Evolutionary conservation across 768 basidiomycete species (phyloP).

Genomic region (Amyloporia xantha): DNA sequence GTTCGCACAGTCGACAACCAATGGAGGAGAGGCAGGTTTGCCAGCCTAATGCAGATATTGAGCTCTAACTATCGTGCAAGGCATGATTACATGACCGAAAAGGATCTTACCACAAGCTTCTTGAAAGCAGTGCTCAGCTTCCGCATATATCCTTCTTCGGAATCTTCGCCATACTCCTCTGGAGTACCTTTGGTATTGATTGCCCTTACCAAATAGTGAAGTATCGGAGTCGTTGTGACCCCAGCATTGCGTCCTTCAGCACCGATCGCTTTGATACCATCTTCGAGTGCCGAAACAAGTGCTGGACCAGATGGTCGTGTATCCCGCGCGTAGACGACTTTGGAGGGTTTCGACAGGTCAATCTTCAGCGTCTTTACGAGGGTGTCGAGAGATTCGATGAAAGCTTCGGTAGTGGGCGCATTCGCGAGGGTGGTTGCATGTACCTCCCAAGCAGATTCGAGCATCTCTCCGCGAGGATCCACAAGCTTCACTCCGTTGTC

Average conservation of each 20-base stretch:
- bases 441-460: slow-evolving; percentile 86
- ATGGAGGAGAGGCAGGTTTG: slow-evolving; percentile 45
- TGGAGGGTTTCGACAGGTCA: slow-evolving; percentile 69
- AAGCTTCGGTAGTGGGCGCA: slow-evolving; percentile 64
- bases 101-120: slow-evolving; percentile 68
- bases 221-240: slow-evolving; percentile 87
- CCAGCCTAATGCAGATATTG: slow-evolving; percentile 43
- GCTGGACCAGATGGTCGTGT: slow-evolving; percentile 82
- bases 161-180: slow-evolving; percentile 74
- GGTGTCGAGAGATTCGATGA: slow-evolving; percentile 55
- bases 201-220: slow-evolving; percentile 90
- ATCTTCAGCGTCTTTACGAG: slow-evolving; percentile 65
- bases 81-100: too few species aligned
- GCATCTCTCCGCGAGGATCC: slow-evolving; percentile 96
- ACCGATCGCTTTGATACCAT: slow-evolving; percentile 72
- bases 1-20: slow-evolving; percentile 97
- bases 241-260: slow-evolving; percentile 70
- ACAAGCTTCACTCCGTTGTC: slow-evolving; percentile 99
- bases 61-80: slow-evolving; percentile 4
- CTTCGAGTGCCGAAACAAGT: slow-evolving; percentile 71
- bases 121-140: slow-evolving; percentile 83
- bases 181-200: slow-evolving; percentile 81
- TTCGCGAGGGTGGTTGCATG: slow-evolving; percentile 88
- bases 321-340: slow-evolving; percentile 88
- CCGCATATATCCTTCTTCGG: slow-evolving; percentile 74